phyloP scores from a whole-genome alignment of 2,329 filamentous ascomycete genomes.

The Rhexocercosporidium sp. region DNA sequence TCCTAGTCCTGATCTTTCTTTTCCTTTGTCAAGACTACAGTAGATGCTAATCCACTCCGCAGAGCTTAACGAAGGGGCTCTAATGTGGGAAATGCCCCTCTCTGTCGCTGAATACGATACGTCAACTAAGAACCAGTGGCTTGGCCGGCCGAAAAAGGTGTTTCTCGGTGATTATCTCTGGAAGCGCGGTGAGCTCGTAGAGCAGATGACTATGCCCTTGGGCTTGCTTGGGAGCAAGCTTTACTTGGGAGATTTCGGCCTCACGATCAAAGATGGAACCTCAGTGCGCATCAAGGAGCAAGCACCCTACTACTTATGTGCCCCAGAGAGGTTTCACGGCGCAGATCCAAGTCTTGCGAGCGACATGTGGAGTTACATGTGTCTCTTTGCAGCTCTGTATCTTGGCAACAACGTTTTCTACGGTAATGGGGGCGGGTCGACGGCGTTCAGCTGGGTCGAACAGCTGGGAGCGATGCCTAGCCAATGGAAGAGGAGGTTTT shows the following conservation, averaged over 20 bases:
- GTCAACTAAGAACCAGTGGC: constrained; percentile 18
- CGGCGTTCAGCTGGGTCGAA: not conserved
- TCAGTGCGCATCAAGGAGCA: constrained; percentile 18
- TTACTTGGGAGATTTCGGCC: constrained; percentile 25
- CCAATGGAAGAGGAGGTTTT: constrained; percentile 19
- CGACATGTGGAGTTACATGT: constrained; percentile 32
- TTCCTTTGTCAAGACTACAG: not conserved
- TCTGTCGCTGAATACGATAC: constrained; percentile 16
- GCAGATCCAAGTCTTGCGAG: constrained; percentile 23
- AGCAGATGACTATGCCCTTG: constrained; percentile 7
- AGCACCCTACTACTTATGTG: constrained; percentile 20
- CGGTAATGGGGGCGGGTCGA: not conserved
- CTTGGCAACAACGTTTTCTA: constrained; percentile 19
- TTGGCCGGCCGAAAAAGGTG: constrained; percentile 23
- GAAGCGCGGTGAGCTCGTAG: constrained; percentile 23
- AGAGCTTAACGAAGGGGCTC: constrained; percentile 24
- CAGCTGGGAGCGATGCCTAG: constrained; percentile 17
- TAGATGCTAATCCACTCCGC: constrained; percentile 16
- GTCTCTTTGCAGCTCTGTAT: constrained; percentile 25
- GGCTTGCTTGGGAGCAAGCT: constrained; percentile 12
- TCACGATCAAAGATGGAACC: constrained; percentile 24
- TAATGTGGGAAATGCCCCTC: constrained; percentile 21
- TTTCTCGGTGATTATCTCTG: not conserved
- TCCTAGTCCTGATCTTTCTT: not conserved
- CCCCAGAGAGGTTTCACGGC: constrained; percentile 24